Percentiles rank a stretch among this genome's conserved stretches.
Conservation (phyloP, 2,329 filamentous ascomycete genomes). For the Cladosporium sp. region DNA sequence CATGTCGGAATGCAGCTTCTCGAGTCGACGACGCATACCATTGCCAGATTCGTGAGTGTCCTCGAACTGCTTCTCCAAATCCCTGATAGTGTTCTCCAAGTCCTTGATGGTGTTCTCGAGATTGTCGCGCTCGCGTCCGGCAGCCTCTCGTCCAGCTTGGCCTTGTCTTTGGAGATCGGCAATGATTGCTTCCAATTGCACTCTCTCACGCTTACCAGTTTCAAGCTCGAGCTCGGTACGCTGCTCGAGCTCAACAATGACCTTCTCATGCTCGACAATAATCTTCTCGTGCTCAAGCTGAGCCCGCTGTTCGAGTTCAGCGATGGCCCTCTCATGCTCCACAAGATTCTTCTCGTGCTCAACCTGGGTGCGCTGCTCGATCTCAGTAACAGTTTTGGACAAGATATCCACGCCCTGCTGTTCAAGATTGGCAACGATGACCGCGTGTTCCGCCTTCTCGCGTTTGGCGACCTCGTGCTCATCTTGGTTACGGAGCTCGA, state of each 20-base stretch:
- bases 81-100: slow-evolving; percentile 61
- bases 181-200: slow-evolving; percentile 60
- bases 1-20: slow-evolving; percentile 86
- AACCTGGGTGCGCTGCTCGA: slow-evolving; percentile 67
- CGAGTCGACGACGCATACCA: slow-evolving; percentile 75
- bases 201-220: slow-evolving; percentile 56
- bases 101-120: slow-evolving; percentile 63
- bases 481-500: slow-evolving; percentile 75
- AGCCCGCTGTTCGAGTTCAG: slow-evolving; percentile 46
- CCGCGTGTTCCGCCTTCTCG: slow-evolving; percentile 65
- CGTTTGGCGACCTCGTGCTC: slow-evolving; percentile 61
- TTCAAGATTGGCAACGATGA: slow-evolving; percentile 64
- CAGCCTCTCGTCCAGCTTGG: slow-evolving; percentile 50
- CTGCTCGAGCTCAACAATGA: slow-evolving; percentile 67
- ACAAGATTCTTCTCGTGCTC: slow-evolving; percentile 56
- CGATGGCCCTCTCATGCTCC: slow-evolving; percentile 59
- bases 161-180: slow-evolving; percentile 6
- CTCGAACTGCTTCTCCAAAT: slow-evolving; percentile 77
- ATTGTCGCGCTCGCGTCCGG: slow-evolving; percentile 66
- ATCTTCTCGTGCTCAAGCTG: slow-evolving; percentile 75
- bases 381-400: slow-evolving; percentile 57
- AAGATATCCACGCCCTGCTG: slow-evolving; percentile 58
- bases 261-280: slow-evolving; percentile 67
- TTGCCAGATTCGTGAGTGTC: slow-evolving; percentile 65
- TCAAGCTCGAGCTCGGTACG: slow-evolving; percentile 80